Evolutionary conservation across 2,329 filamentous ascomycete species (phyloP), one percentile per base, ranked within the genome.

Genomic region (Lachnellula occidentalis): DNA sequence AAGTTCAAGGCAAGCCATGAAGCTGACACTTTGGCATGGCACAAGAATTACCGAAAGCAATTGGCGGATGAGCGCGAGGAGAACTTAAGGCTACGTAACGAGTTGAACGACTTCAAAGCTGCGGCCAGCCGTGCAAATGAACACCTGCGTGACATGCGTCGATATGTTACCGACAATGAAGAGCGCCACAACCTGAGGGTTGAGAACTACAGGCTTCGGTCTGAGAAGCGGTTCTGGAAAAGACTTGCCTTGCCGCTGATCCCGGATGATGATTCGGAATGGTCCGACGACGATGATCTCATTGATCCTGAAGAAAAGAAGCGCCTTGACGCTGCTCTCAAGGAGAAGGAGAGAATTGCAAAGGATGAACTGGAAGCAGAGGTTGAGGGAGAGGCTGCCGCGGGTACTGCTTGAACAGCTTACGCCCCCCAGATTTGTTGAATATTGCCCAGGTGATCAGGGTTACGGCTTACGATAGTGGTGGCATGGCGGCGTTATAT

Each of bases 181-280:
- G 70, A 71, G 37, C 73, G 78, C 19, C 79, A 80, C 73, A 76
- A 82, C 54, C 72, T 75, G 31, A 73, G 75, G 4, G 76, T 83
- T 3, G 74, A 81, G 39, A 75, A 77, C 47, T 75, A 74, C 48
- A 77, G 79, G 5, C 68, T 73, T 43, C 75, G 79, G 4, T 81
- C 85, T 66, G 81, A 86, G 68, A 65, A 84, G 51, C 74, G 83
- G 2, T 85, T 83, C 69, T 87, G 82, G 83, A 86, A 86, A 70
- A 74, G 83, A 42, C 76, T 85, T 74, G 83, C 83, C 14, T 78
- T 86, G 76, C 81, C 81, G 9, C 76, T 81, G 54, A 68, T 85
- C 37, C 70, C 76, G 8, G 81, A 84, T 22, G 78, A 83, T 42
- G 81, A 85, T 48, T 73, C 78, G 2, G 71, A 70, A 39, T 83